Evolutionary conservation across 2,329 filamentous ascomycete genomes (phyloP), one percentile per base, ranked within the genome.

Genomic region (Colletotrichum tamarilloi): DNA sequence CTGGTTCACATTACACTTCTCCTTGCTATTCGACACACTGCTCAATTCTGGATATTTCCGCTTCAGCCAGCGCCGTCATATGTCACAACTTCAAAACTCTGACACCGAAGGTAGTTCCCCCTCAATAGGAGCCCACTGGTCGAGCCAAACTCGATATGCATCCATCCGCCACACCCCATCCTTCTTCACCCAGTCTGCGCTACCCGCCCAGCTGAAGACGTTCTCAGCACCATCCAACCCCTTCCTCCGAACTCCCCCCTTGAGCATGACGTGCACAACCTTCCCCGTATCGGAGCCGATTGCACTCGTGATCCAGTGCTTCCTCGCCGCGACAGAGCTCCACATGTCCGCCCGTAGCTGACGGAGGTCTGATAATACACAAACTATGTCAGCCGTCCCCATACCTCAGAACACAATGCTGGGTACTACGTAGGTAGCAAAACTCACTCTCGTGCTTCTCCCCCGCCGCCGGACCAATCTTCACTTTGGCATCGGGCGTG

Each of bases 221-320:
- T 8, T 59, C 35, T 73, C 69, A 19, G 7, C 35, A 16, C 65
- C 65, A 28, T 73, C 69, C 64, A 73, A 42, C 30, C 69, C 63
- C 56, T 59, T 72, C 42, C 73, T 57, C 56, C 35, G 68, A 3
- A 74, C 73, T 19, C 65, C 64, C 16, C 73, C 73, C 38, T 49
- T 68, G 59, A 74, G 52, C 73, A 74, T 74, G 56, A 74, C 56
- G 60, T 74, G 69, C 64, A 74, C 65, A 12, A 55, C 62, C 59
- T 62, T 53, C 8, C 69, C 65, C 28, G 60, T 62, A 24, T 55
- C 64, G 12, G 69, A 64, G 28, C 73, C 73, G 65, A 74, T 30
- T 11, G 69, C 69, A 22, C 65, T 73, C 38, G 59, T 73, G 69
- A 73, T 63, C 73, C 73, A 74, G 38, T 74, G 73, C 73, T 65